These are phyloP conservation scores for Phlegmacium glaucopus DNA, from an alignment of 768 basidiomycete species.

Conservation along the genomic window DNA sequence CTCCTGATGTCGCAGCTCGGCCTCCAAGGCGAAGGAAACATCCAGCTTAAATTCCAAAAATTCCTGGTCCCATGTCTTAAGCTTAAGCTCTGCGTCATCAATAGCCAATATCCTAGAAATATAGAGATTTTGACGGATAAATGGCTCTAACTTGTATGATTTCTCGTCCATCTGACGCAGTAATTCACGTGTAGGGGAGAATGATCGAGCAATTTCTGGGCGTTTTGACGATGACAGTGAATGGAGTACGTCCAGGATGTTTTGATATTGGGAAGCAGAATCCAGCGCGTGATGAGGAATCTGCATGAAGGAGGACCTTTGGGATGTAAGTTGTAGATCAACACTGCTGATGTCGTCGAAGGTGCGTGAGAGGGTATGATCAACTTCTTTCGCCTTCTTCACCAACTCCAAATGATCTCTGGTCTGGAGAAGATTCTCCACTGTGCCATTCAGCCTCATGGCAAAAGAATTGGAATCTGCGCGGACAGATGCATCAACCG, in stretches of 20 bases:
- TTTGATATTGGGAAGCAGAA: constrained; percentile 28
- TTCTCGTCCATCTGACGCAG: constrained; percentile 53
- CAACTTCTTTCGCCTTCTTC: constrained; percentile 51
- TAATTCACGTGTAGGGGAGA: constrained; percentile 52
- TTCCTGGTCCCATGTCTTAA: constrained; percentile 47
- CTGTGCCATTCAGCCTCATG: constrained; percentile 55
- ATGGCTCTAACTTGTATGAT: constrained; percentile 39
- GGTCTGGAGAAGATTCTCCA: constrained; percentile 48
- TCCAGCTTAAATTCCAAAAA: constrained; percentile 36
- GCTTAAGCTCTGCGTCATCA: constrained; percentile 47
- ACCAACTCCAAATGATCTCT: constrained; percentile 49
- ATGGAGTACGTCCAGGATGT: constrained; percentile 31
- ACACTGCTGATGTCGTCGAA: constrained; percentile 36
- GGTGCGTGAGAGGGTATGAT: constrained; percentile 35
- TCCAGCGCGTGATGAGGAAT: constrained; percentile 10
- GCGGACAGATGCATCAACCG: constrained; percentile 66
- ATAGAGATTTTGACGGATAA: constrained; percentile 46
- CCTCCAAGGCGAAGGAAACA: constrained; percentile 38
- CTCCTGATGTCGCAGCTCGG: constrained; percentile 39
- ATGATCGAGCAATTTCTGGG: constrained; percentile 31
- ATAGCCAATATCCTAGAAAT: constrained; percentile 45
- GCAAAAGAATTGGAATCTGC: constrained; percentile 65
- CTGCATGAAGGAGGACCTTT: constrained; percentile 33
- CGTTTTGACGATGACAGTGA: constrained; percentile 5
- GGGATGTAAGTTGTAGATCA: constrained; percentile 33